Base-by-base conservation (phyloP, 345 rosid genomes). In the Acer saccharum region DNA sequence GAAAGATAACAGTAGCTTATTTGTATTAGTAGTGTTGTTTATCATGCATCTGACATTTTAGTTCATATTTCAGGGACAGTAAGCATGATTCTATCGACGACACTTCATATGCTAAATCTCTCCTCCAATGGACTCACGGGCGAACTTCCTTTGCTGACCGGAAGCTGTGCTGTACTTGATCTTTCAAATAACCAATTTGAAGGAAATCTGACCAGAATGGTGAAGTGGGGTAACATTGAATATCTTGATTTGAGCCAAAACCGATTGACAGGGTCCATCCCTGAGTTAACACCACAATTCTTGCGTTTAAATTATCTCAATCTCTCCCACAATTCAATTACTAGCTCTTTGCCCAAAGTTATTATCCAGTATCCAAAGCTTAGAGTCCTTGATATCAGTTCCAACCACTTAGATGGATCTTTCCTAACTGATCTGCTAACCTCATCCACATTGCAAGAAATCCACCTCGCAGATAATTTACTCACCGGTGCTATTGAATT, bases 201-300 rank as follows among this genome's bases (percentile, higher is more conserved):
- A 83, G 98, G 99, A 71, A 96, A 92, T 77, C 80, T 96, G 52
- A 84, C 95, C 27, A 83, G 91, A 84, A 89, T 90, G 74, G 76
- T 81, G 68, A 92, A 90, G 75, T 96, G 99, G 98, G 97, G 90
- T 23, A 83, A 87, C 83, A 78, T 96, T 48, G 95, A 94, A 65
- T 90, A 88, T 69, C 91, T 96, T 75, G 99, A 96, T 90, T 93
- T 96, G 79, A 96, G 99, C 86, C 87, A 55, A 78, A 96, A 96
- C 79, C 90, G 16, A 73, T 84, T 96, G 84, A 82, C 83, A 12
- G 99, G 99, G 69, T 27, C 86, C 14, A 86, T 94, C 65, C 98
- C 99, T 18, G 97, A 93, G 75, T 85, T 79, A 64, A 83, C 92
- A 41, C 89, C 94, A 1, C 97, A 92, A 82, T 91, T 93, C 81